These are phyloP conservation scores for Monosporascus sp. DNA, from an alignment of 2,329 filamentous ascomycete genomes.

Conservation along the genomic window DNA sequence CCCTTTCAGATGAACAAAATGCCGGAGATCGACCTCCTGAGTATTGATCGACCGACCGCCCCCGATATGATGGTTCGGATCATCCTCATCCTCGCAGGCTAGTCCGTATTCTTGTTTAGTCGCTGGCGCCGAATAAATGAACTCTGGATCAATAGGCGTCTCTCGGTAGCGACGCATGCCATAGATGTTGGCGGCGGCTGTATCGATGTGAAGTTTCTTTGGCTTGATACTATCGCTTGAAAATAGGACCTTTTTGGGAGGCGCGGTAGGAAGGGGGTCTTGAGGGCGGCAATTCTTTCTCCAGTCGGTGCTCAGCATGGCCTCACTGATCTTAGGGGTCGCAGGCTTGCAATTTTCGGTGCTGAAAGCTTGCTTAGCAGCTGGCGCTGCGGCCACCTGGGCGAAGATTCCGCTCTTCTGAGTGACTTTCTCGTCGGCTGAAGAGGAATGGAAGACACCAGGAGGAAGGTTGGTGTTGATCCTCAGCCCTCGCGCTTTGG, in stretches of 20 bases:
- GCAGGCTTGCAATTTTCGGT: background rate
- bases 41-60: background rate
- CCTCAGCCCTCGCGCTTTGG: slow-evolving; percentile 3
- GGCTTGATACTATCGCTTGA: slow-evolving; percentile 3
- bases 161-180: slow-evolving; percentile 15
- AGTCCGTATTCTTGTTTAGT: slow-evolving; percentile 18
- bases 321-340: slow-evolving; percentile 3
- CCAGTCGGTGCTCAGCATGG: slow-evolving; percentile 11
- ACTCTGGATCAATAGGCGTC: slow-evolving; percentile 17
- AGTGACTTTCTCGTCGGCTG: background rate
- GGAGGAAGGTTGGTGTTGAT: slow-evolving; percentile 1
- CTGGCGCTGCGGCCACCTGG: background rate
- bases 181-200: slow-evolving; percentile 6
- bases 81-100: slow-evolving; percentile 3
- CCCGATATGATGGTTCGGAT: background rate
- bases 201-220: slow-evolving; percentile 12
- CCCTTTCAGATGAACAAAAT: too few species aligned
- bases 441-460: background rate
- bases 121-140: slow-evolving; percentile 24
- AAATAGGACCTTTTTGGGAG: slow-evolving; percentile 12
- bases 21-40: too few species aligned
- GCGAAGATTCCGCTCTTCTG: background rate
- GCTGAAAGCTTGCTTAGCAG: background rate
- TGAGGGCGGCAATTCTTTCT: slow-evolving; percentile 10
- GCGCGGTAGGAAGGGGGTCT: slow-evolving; percentile 12